Evolutionary conservation across 1,284 basidiomycete genomes (phyloP).

Genomic region (Cystobasidium pallidum): DNA sequence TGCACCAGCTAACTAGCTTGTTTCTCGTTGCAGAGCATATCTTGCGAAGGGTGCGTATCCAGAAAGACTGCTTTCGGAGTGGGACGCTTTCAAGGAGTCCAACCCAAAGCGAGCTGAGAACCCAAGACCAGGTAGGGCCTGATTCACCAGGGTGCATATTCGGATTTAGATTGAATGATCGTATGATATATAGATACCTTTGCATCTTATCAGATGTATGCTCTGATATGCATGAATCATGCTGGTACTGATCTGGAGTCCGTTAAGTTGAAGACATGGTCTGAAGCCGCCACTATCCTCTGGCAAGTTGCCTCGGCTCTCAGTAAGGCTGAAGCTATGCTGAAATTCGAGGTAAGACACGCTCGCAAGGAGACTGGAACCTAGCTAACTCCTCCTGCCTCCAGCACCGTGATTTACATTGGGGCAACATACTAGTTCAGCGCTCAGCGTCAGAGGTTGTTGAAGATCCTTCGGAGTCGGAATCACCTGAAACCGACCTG

Average conservation of each 20-base stretch:
- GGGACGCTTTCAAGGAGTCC: slow-evolving; percentile 76
- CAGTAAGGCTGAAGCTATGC: slow-evolving; percentile 73
- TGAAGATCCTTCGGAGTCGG: slow-evolving; percentile 1
- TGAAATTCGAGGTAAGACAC: slow-evolving; percentile 77
- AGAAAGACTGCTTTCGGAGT: slow-evolving; percentile 71
- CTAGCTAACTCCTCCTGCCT: slow-evolving; percentile 1
- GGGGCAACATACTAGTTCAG: slow-evolving; percentile 92
- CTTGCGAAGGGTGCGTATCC: slow-evolving; percentile 86
- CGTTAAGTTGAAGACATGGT: slow-evolving; percentile 68
- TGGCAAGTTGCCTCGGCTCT: slow-evolving; percentile 84
- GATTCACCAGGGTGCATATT: background rate
- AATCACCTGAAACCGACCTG: background rate
- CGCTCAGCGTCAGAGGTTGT: slow-evolving; percentile 55
- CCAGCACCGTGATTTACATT: slow-evolving; percentile 94
- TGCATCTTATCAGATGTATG: slow-evolving; percentile 74
- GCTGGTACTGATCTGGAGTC: slow-evolving; percentile 87
- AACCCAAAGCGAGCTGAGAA: slow-evolving; percentile 70
- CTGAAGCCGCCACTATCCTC: slow-evolving; percentile 81
- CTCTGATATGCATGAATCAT: slow-evolving; percentile 83
- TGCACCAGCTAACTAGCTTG: background rate
- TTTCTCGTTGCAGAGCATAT: slow-evolving; percentile 62
- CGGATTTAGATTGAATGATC: background rate
- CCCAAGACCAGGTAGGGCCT: slow-evolving; percentile 72
- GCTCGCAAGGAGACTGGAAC: background rate
- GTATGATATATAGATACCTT: slow-evolving; percentile 66